These are phyloP conservation scores for Claviceps spartinae DNA, from an alignment of 2,329 filamentous ascomycete species.

Conservation along the genomic window DNA sequence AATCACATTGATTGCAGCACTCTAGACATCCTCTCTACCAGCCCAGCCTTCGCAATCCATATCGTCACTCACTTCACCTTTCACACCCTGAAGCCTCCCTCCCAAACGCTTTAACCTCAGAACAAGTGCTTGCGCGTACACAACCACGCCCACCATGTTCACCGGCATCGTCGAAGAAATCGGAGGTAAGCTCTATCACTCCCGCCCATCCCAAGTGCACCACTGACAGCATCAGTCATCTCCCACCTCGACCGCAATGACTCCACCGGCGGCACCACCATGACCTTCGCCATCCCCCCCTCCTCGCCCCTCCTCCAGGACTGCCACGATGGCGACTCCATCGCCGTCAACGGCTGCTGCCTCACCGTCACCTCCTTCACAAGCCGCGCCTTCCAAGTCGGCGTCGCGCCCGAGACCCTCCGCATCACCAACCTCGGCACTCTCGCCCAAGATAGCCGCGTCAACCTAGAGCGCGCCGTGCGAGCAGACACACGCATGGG, in stretches of 20 bases:
- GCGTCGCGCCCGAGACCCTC: slow-evolving; percentile 88
- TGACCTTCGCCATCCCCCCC: slow-evolving; percentile 64
- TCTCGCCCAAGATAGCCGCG: slow-evolving; percentile 49
- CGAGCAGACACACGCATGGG: slow-evolving; percentile 89
- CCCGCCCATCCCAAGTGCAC: neutral
- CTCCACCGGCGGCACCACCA: slow-evolving; percentile 72
- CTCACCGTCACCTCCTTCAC: slow-evolving; percentile 63
- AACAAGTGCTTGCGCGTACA: too few relatives aligned
- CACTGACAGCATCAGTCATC: slow-evolving; percentile 48
- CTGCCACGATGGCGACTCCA: slow-evolving; percentile 80
- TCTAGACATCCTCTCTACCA: too few relatives aligned
- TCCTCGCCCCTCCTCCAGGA: slow-evolving; percentile 66
- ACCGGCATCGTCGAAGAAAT: slow-evolving; percentile 89
- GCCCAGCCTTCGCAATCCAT: too few relatives aligned
- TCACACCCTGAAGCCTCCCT: too few relatives aligned
- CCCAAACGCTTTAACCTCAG: too few relatives aligned
- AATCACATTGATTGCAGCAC: too few relatives aligned
- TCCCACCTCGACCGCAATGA: slow-evolving; percentile 69
- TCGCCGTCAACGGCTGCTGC: slow-evolving; percentile 89
- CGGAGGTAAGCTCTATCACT: slow-evolving; percentile 52
- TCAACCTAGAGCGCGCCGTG: slow-evolving; percentile 92
- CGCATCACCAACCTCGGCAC: slow-evolving; percentile 87
- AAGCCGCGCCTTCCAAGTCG: slow-evolving; percentile 62
- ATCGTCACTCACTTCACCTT: too few relatives aligned
- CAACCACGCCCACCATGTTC: slow-evolving; percentile 52